Evolutionary conservation across 2,329 filamentous ascomycete species (phyloP), one percentile per base, ranked within the genome.

Genomic region (Aspergillus bombycis): DNA sequence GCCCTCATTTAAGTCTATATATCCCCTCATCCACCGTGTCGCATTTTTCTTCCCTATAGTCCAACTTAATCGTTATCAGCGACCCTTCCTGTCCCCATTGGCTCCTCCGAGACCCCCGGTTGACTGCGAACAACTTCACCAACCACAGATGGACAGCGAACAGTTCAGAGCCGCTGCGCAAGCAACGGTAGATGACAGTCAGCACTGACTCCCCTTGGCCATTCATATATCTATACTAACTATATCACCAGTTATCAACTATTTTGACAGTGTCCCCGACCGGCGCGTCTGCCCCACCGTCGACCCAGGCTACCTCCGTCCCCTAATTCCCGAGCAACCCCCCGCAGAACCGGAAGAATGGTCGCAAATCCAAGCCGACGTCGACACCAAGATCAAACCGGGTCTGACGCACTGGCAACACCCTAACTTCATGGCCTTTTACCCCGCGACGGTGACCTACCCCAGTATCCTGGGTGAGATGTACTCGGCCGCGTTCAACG

Each of bases 361-460:
- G 92, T 80, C 83, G 26, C 83, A 87, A 58, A 97, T 98, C 73
- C 91, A 93, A 71, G 84, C 87, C 62, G 94, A 98, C 75, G 89
- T 98, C 58, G 90, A 94, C 71, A 81, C 85, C 52, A 92, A 95
- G 75, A 97, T 98, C 74, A 88, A 97, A 75, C 94, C 94, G 0
- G 94, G 94, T 7, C 83, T 98, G 60, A 97, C 94, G 0, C 94
- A 97, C 80, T 98, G 94, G 93, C 90, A 96, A 76, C 92, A 89
- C 2, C 94, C 93, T 19, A 93, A 94, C 74, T 98, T 97, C 84
- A 92, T 97, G 87, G 94, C 94, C 52, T 98, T 96, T 83, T 98
- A 95, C 80, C 91, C 94, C 1, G 92, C 92, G 57, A 89, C 88
- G 28, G 89, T 89, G 59, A 92, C 90, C 41, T 97, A 90, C 75